A percentile compares a stretch with the other conserved stretches of the same genome.
These are phyloP conservation scores for Aspergillus mulundensis DNA, from an alignment of 495 filamentous ascomycete species.

Conservation along the genomic window DNA sequence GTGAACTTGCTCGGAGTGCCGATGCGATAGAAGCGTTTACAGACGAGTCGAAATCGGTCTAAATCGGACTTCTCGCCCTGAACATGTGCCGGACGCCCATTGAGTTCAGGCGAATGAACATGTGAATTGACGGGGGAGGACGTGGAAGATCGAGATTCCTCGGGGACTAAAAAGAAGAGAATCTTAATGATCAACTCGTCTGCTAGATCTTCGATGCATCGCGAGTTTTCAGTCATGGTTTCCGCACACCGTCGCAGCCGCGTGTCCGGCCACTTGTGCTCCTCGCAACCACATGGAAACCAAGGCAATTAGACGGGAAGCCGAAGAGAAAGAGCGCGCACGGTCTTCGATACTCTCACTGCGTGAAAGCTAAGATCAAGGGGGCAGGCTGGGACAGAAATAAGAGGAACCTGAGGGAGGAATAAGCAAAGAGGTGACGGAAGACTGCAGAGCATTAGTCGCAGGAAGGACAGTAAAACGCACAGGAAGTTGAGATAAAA, in stretches of 20 bases:
- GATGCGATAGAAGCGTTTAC: constrained; percentile 57
- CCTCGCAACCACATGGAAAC: constrained; percentile 40
- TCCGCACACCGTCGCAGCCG: constrained; percentile 33
- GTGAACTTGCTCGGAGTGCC: constrained; percentile 58
- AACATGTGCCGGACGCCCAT: constrained; percentile 8
- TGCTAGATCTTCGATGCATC: constrained; percentile 49
- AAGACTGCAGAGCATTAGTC: constrained; percentile 9
- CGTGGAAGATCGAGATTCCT: constrained; percentile 13
- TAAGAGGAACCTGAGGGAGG: constrained; percentile 3
- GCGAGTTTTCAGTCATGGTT: constrained; percentile 32
- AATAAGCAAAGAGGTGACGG: constrained; percentile 20
- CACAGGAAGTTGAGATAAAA: constrained; percentile 1
- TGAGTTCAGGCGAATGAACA: constrained; percentile 2
- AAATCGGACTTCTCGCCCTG: constrained; percentile 37
- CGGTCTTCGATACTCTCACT: constrained; percentile 11
- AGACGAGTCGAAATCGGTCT: constrained; percentile 54
- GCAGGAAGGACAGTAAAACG: constrained; percentile 1
- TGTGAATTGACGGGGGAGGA: constrained; percentile 11
- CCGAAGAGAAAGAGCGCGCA: constrained; percentile 10
- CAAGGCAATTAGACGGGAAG: constrained; percentile 11
- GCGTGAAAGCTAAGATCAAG: constrained; percentile 9
- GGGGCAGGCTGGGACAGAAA: constrained; percentile 7
- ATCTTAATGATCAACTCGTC: constrained; percentile 61
- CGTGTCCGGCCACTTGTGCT: constrained; percentile 32
- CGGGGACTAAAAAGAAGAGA: constrained; percentile 32